These are phyloP conservation scores for Populus euphratica DNA, from an alignment of 345 rosid genomes.

Conservation along the genomic window DNA sequence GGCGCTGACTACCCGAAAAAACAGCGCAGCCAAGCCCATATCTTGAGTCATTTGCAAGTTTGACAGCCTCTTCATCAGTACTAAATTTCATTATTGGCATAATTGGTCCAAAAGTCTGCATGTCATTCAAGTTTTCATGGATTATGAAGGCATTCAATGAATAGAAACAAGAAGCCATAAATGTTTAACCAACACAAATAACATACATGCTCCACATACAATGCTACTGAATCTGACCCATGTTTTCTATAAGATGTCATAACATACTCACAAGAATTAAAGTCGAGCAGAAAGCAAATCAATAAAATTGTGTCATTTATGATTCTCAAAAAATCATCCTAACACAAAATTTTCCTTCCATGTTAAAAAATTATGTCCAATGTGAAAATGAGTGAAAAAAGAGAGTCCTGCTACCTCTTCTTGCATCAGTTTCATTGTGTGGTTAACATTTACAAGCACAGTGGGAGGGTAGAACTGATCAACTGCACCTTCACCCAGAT, in stretches of 20 bases:
- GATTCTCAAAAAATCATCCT: background rate
- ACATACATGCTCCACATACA: background rate
- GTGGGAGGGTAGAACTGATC: slow-evolving; percentile 98
- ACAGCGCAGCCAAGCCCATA: slow-evolving; percentile 97
- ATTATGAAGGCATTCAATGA: background rate
- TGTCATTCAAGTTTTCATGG: slow-evolving; percentile 2
- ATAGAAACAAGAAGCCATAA: background rate
- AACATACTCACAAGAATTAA: background rate
- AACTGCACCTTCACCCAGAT: slow-evolving; percentile 82
- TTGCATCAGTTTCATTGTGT: slow-evolving; percentile 87
- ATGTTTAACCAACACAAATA: background rate
- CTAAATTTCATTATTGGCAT: slow-evolving; percentile 95
- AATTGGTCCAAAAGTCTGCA: slow-evolving; percentile 95
- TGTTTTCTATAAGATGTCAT: background rate
- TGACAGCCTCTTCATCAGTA: slow-evolving; percentile 82
- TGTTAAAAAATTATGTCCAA: background rate
- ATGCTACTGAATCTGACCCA: background rate
- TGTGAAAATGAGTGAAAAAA: background rate
- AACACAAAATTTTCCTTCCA: background rate
- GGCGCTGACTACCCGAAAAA: slow-evolving; percentile 73
- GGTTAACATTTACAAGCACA: slow-evolving; percentile 73
- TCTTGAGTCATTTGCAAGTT: slow-evolving; percentile 84
- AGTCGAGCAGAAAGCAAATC: background rate
- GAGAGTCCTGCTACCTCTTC: slow-evolving; percentile 65
- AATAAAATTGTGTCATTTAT: background rate